These are phyloP conservation scores for Boletus speciosus DNA, from an alignment of 768 basidiomycete species.

Conservation along the genomic window DNA sequence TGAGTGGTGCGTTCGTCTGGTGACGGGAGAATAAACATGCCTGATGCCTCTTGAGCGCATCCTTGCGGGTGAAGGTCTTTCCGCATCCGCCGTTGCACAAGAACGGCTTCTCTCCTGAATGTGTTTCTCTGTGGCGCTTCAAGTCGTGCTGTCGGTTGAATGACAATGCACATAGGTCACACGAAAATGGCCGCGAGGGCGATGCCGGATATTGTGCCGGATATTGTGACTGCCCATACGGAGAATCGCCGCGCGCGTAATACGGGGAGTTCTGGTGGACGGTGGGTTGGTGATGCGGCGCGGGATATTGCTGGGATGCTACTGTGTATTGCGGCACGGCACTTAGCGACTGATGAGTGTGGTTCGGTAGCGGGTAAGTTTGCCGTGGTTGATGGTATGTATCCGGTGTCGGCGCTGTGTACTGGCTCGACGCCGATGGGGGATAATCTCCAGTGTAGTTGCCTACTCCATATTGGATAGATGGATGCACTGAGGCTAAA, in stretches of 20 bases:
- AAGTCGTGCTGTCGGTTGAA: conserved; percentile 86
- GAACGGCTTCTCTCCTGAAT: conserved; percentile 83
- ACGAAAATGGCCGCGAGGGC: conserved; percentile 60
- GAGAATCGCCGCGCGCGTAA: conserved; percentile 30
- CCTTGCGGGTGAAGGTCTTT: conserved; percentile 85
- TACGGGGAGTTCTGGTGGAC: conserved; percentile 32
- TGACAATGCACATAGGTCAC: conserved; percentile 72
- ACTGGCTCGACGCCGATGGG: conserved; percentile 20
- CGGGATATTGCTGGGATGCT: conserved; percentile 30
- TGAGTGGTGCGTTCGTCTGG: conserved; percentile 13
- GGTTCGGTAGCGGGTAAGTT: conserved; percentile 24
- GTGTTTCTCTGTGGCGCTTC: conserved; percentile 80
- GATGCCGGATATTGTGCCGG: conserved; percentile 58
- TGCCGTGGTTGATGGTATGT: conserved; percentile 27
- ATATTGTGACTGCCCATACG: conserved; percentile 40
- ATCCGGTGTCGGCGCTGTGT: conserved; percentile 10
- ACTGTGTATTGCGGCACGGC: conserved; percentile 32
- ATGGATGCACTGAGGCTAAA: conserved; percentile 17
- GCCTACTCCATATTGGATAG: conserved; percentile 21
- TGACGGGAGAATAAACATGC: conserved; percentile 35
- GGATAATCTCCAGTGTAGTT: conserved; percentile 21
- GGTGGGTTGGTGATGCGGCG: conserved; percentile 16
- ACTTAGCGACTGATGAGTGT: conserved; percentile 32
- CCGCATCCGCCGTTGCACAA: conserved; percentile 81
- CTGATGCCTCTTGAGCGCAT: conserved; percentile 84